Percentiles rank a stretch among this genome's conserved stretches.
Evolutionary conservation across 768 basidiomycete genomes (phyloP).

Genomic region (Rhodosporidiobolus odoratus): DNA sequence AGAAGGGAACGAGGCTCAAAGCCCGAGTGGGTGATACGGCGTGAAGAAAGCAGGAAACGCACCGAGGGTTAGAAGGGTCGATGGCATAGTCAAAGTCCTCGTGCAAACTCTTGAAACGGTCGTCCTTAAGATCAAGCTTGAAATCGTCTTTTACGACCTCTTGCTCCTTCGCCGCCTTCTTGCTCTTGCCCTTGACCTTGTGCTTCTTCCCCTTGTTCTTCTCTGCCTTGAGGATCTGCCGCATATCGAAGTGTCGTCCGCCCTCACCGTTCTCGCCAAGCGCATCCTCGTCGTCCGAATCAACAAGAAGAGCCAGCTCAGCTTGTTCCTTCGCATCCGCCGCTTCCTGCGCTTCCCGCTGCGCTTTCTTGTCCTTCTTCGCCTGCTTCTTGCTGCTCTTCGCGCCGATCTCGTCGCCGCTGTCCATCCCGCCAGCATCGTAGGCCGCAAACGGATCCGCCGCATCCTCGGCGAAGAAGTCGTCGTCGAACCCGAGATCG

Average conservation of each 20-base stretch:
- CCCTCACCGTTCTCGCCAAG: constrained; percentile 48
- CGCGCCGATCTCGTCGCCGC: constrained; percentile 40
- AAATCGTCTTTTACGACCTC: constrained; percentile 69
- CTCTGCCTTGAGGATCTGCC: constrained; percentile 78
- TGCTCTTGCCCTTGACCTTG: constrained; percentile 46
- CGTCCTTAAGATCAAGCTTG: constrained; percentile 73
- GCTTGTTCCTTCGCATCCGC: constrained; percentile 20
- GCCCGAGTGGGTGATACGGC: constrained; percentile 1
- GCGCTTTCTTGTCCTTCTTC: constrained; percentile 36
- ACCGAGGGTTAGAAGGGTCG: constrained; percentile 94
- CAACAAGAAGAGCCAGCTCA: constrained; percentile 45
- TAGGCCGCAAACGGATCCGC: constrained; percentile 38
- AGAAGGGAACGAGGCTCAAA: neutral
- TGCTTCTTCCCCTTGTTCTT: constrained; percentile 52
- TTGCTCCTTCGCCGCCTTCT: constrained; percentile 50
- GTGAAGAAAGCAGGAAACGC: constrained; percentile 45
- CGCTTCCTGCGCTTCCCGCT: constrained; percentile 37
- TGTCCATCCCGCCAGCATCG: constrained; percentile 26
- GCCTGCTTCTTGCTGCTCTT: constrained; percentile 40
- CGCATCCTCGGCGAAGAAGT: constrained; percentile 62
- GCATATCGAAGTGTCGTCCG: constrained; percentile 81
- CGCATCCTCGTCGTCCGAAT: constrained; percentile 54
- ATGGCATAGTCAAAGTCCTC: constrained; percentile 90
- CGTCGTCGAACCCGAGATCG: constrained; percentile 53
- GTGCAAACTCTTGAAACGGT: constrained; percentile 78